Percentiles rank a stretch among this genome's conserved stretches.
These are phyloP conservation scores for Elaeagnus macrophylla DNA, from an alignment of 306 rosid species.

Conservation along the genomic window DNA sequence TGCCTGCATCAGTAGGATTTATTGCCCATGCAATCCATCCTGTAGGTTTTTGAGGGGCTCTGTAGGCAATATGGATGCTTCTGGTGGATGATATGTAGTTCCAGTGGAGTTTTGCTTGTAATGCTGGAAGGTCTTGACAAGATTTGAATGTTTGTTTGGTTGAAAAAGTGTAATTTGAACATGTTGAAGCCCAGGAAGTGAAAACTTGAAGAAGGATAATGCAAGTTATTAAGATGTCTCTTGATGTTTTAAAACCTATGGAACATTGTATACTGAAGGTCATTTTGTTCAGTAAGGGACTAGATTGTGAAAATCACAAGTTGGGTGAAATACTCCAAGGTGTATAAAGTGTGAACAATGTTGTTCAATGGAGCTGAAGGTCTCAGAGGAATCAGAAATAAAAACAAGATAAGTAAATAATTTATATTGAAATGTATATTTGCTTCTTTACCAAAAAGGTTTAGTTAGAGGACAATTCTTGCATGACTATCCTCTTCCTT, in stretches of 20 bases:
- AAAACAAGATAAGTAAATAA: no score
- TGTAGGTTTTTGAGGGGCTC: conserved; percentile 11
- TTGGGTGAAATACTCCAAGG: no score
- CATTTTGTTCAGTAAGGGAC: background rate
- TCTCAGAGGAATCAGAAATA: no score
- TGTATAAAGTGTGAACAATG: no score
- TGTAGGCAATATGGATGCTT: conserved; percentile 8
- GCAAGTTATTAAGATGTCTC: background rate
- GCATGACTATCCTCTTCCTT: no score
- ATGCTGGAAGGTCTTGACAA: conserved; percentile 15
- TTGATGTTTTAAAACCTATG: conserved; percentile 3
- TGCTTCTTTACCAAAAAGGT: no score
- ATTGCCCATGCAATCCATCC: conserved; percentile 18
- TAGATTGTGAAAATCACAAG: no score
- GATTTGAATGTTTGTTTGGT: conserved; percentile 7
- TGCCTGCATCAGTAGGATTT: conserved; percentile 12
- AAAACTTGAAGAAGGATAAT: background rate
- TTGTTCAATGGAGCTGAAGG: no score
- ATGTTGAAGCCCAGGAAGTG: conserved; percentile 7
- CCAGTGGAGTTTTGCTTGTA: conserved; percentile 18
- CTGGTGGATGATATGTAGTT: conserved; percentile 22
- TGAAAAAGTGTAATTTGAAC: conserved; percentile 10
- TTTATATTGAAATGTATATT: no score
- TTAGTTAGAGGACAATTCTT: no score
- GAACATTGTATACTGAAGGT: background rate